These are phyloP conservation scores for Ophiostoma quercus DNA, from an alignment of 2,329 filamentous ascomycete species.

Conservation along the genomic window DNA sequence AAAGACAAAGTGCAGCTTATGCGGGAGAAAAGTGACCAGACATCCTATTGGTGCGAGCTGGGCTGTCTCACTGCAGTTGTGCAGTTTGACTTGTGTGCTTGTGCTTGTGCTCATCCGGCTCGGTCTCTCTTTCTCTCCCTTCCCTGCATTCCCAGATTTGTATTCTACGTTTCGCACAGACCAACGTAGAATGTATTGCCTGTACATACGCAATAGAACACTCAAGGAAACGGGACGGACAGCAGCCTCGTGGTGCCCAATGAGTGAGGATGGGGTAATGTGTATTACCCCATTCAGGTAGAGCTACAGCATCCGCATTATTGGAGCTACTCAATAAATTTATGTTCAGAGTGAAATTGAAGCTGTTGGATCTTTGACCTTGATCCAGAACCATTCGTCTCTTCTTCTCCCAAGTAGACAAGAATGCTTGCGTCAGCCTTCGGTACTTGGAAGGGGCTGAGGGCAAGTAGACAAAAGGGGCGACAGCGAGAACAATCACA, in stretches of 20 bases:
- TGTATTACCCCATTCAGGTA: neutral
- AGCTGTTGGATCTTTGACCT: too few relatives aligned
- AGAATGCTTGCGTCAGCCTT: conserved; percentile 19
- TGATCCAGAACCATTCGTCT: neutral
- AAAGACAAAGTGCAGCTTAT: neutral
- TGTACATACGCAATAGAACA: neutral
- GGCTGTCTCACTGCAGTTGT: neutral
- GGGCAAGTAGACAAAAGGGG: conserved; percentile 2
- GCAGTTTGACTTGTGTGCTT: neutral
- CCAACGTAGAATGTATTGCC: neutral
- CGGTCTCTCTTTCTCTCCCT: neutral
- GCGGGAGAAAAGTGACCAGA: conserved; percentile 6
- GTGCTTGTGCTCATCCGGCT: neutral
- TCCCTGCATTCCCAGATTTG: neutral
- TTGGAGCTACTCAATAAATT: neutral
- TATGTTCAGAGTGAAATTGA: neutral
- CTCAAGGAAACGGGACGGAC: neutral
- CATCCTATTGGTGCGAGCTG: neutral
- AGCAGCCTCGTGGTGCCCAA: neutral
- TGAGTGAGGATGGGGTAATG: neutral
- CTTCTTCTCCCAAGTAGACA: neutral
- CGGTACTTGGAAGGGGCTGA: conserved; percentile 16
- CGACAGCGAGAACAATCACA: neutral
- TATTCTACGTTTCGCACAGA: neutral
- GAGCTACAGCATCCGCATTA: neutral